Conservation (phyloP, 1,284 basidiomycete species). For the Pholiota adiposa region DNA sequence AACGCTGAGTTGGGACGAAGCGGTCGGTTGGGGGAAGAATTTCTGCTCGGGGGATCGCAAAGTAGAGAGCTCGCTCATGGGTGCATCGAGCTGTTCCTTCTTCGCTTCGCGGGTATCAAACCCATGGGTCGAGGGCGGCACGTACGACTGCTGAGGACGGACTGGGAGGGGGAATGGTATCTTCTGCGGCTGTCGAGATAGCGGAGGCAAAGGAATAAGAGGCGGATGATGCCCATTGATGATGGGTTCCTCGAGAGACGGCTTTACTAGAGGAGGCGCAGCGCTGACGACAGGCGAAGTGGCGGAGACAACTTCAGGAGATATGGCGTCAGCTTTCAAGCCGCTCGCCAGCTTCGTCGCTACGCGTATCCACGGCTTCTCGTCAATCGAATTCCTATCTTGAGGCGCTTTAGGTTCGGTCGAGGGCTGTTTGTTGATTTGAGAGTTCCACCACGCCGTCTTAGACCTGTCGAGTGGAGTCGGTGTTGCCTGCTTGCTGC, state of each 20-base stretch:
- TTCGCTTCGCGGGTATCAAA: constrained; percentile 25
- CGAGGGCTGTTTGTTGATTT: not conserved
- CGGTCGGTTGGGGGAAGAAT: not conserved
- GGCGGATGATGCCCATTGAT: too few species aligned
- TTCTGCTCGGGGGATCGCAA: not conserved
- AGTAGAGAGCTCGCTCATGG: constrained; percentile 5
- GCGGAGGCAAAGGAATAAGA: too few species aligned
- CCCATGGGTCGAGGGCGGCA: not conserved
- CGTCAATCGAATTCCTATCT: not conserved
- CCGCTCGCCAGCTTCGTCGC: not conserved
- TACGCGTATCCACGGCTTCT: not conserved
- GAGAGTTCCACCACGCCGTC: not conserved
- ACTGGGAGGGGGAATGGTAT: not conserved
- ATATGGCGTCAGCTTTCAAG: too few species aligned
- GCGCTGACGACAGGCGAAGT: too few species aligned
- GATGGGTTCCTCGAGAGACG: too few species aligned
- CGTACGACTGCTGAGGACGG: not conserved
- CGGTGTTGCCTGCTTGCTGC: not conserved
- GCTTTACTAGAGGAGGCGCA: too few species aligned
- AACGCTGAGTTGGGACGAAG: not conserved
- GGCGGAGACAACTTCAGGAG: too few species aligned
- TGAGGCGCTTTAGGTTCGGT: not conserved
- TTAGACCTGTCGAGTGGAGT: not conserved
- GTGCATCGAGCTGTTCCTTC: constrained; percentile 25
- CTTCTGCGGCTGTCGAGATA: too few species aligned